Conservation (phyloP, 371 early-diverging fungal species). For the Haplosporangium sp. region DNA sequence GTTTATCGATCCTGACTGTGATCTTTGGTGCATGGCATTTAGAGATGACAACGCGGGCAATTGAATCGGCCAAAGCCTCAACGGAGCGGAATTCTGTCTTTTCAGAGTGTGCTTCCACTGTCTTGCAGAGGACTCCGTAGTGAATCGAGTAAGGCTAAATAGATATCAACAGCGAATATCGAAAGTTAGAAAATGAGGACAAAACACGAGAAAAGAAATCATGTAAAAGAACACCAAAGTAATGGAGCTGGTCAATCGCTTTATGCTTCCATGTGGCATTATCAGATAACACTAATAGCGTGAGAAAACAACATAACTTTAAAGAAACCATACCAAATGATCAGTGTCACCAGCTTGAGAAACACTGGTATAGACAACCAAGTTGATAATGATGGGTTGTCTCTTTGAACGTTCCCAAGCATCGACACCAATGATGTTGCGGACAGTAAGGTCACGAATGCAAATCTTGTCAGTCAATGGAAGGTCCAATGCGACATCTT, state of each 20-base stretch:
- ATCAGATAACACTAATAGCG: not conserved
- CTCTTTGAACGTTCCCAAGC: conserved; percentile 91
- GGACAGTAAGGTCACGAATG: conserved; percentile 84
- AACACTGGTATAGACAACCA: conserved; percentile 81
- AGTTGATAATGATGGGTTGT: conserved; percentile 88
- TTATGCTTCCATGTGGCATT: not conserved
- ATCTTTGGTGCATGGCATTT: conserved; percentile 73
- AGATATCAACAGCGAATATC: not conserved
- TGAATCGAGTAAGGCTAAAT: conserved; percentile 80
- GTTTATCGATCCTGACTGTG: conserved; percentile 86
- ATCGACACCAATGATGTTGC: conserved; percentile 92
- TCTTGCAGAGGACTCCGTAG: conserved; percentile 86
- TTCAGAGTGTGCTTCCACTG: conserved; percentile 83
- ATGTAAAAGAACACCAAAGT: not conserved
- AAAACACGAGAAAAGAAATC: not conserved
- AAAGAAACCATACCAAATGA: conserved; percentile 60
- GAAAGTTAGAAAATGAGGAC: not conserved
- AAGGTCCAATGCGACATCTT: conserved; percentile 23
- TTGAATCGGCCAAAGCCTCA: conserved; percentile 79
- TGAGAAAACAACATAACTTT: not conserved
- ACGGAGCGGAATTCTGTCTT: conserved; percentile 74
- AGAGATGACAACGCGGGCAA: conserved; percentile 70
- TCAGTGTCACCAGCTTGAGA: conserved; percentile 83
- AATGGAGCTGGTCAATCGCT: not conserved
- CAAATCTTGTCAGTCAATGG: conserved; percentile 78